These are phyloP conservation scores for Suhomyces chickasaworum DNA, from an alignment of 1,139 yeast species.

Conservation along the genomic window DNA sequence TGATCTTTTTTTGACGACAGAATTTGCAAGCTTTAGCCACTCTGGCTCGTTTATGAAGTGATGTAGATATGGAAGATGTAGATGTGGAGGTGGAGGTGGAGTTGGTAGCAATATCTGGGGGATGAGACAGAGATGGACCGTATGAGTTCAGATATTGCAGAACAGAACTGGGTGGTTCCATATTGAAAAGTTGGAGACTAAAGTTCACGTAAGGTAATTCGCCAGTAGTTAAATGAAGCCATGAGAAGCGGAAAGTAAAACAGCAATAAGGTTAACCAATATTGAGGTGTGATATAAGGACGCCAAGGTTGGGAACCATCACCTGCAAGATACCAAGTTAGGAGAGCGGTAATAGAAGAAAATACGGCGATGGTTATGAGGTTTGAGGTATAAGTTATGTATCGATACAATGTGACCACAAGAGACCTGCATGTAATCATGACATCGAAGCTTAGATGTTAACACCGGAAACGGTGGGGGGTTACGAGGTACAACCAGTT, in stretches of 20 bases:
- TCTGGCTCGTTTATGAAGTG: slow-evolving; percentile 18
- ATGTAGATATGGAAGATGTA: not conserved
- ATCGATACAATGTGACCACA: too few species aligned
- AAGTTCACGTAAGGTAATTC: not conserved
- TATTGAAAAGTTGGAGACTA: not conserved
- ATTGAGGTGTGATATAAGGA: not conserved
- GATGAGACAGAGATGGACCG: not conserved
- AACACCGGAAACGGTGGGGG: not conserved
- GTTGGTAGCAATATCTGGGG: not conserved
- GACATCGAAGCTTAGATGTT: not conserved
- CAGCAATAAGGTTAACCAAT: not conserved
- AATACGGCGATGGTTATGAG: not conserved
- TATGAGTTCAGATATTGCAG: not conserved
- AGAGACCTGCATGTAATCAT: not conserved
- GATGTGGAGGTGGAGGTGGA: not conserved
- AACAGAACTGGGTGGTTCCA: not conserved
- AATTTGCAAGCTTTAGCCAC: slow-evolving; percentile 27
- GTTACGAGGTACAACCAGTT: too few species aligned
- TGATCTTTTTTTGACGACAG: slow-evolving; percentile 29
- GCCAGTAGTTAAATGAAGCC: not conserved
- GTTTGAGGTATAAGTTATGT: too few species aligned
- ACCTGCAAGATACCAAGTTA: not conserved
- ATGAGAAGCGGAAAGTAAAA: not conserved
- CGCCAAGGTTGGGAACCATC: slow-evolving; percentile 1
- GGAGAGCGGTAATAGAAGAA: not conserved